phyloP scores from a whole-genome alignment of 257 asterid genomes.

The Solanum acaule region DNA sequence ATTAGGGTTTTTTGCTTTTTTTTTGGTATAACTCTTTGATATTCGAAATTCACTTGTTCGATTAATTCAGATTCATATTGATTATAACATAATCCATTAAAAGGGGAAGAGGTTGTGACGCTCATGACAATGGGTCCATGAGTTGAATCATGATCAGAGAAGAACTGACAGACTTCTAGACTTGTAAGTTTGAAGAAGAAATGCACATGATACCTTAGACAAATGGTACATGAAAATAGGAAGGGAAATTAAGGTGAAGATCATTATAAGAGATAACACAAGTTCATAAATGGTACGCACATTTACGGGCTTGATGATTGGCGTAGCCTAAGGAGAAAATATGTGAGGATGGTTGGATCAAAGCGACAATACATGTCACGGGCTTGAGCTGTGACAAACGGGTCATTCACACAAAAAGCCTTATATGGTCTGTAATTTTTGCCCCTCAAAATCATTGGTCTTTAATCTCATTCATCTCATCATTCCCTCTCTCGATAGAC shows the following conservation, averaged over 20 bases:
- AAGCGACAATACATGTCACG: not conserved
- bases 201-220: not conserved
- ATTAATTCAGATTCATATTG: not conserved
- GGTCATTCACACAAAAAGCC: not conserved
- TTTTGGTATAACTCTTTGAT: not conserved
- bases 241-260: not conserved
- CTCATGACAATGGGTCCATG: not conserved
- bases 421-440: too few species aligned
- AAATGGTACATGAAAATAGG: not conserved
- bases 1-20: not conserved
- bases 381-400: not conserved
- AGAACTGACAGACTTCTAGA: not conserved
- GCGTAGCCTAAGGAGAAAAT: not conserved
- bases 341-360: not conserved
- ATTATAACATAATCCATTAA: not conserved
- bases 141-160: not conserved
- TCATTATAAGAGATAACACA: rapidly evolving
- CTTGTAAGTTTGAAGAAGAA: not conserved
- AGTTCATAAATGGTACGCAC: not conserved
- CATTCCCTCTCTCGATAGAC: not conserved
- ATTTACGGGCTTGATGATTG: not conserved
- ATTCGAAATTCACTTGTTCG: not conserved
- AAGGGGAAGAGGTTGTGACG: not conserved
- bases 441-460: not conserved
- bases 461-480: not conserved